A percentile compares a stretch with the other conserved stretches of the same genome.
phyloP scores from a whole-genome alignment of 129 eudicot species.

The Chrysanthemum makinoi region DNA sequence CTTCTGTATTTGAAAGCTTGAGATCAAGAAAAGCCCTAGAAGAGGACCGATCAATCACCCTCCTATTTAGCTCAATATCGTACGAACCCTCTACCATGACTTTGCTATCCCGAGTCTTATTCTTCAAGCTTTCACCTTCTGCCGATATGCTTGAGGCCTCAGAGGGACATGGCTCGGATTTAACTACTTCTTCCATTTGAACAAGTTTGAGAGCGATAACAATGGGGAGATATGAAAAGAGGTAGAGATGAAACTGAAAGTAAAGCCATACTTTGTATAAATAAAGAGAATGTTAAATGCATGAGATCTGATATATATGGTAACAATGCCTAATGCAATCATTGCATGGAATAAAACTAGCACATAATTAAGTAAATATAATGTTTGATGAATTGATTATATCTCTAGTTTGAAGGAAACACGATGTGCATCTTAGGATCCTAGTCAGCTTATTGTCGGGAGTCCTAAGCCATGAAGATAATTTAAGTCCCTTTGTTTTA shows the following conservation, averaged over 20 bases:
- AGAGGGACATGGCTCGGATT: constrained; percentile 44
- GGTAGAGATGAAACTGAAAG: neutral
- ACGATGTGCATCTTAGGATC: constrained; percentile 32
- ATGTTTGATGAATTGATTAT: constrained; percentile 30
- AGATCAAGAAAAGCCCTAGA: constrained; percentile 39
- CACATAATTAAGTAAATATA: constrained; percentile 30
- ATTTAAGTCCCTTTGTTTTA: constrained; percentile 18
- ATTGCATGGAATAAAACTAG: constrained; percentile 48
- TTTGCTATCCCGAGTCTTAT: constrained; percentile 24
- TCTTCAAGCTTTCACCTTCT: constrained; percentile 31
- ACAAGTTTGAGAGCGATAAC: neutral
- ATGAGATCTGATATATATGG: constrained; percentile 46
- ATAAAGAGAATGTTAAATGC: constrained; percentile 42
- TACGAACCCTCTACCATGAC: constrained; percentile 21
- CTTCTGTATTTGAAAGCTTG: constrained; percentile 28
- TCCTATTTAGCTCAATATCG: constrained; percentile 7
- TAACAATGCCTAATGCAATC: constrained; percentile 36
- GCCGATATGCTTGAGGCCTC: constrained; percentile 67
- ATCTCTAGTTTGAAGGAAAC: constrained; percentile 36
- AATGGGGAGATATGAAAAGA: constrained; percentile 17
- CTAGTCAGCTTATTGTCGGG: constrained; percentile 23
- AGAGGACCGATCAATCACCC: constrained; percentile 17
- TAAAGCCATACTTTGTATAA: constrained; percentile 20
- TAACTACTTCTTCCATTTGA: constrained; percentile 26
- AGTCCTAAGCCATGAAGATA: constrained; percentile 12